Evolutionary conservation across 192 early-diverging fungal species (phyloP), one percentile per base, ranked within the genome.

Genomic region (Coemansia sp.): DNA sequence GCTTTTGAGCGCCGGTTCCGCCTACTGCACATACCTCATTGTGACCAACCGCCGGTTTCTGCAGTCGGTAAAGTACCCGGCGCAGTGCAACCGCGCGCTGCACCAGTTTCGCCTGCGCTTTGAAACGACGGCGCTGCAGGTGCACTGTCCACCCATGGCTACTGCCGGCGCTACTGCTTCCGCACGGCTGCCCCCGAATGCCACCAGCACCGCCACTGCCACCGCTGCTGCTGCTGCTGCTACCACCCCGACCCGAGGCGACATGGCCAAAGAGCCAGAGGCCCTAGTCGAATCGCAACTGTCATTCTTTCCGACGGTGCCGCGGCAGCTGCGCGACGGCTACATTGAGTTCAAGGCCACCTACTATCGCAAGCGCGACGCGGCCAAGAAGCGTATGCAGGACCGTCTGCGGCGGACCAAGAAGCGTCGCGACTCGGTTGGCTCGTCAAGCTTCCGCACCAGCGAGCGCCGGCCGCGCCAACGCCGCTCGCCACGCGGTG

Each of bases 21-120:
- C 63, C 6, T 77, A 77, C 60, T 77, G 74, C 60, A 77, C 69
- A 20, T 77, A 77, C 26, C 74, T 70, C 22, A 77, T 77, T 36
- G 57, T 63, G 17, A 77, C 59, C 4, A 77, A 77, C 60, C 54
- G 56, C 6, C 61, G 66, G 28, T 77, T 77, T 30, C 54, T 77
- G 51, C 74, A 77, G 30, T 70, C 74, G 6, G 55, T 77, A 32
- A 70, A 70, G 32, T 77, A 77, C 44, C 64, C 70, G 15, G 40
- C 64, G 15, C 75, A 78, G 43, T 78, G 75, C 61, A 78, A 78
- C 54, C 55, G 75, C n/a, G 64, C 68, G 11, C 56, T 78, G 55
- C 75, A 78, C 32, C 75, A 78, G 47, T 64, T 72, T 19, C 68
- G 70, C 31, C 43, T 78, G 54, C 68, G 75, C 45, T 78, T 78